These are phyloP conservation scores for Trichosporon sp. DNA, from an alignment of 1,284 basidiomycete genomes.

Conservation along the genomic window DNA sequence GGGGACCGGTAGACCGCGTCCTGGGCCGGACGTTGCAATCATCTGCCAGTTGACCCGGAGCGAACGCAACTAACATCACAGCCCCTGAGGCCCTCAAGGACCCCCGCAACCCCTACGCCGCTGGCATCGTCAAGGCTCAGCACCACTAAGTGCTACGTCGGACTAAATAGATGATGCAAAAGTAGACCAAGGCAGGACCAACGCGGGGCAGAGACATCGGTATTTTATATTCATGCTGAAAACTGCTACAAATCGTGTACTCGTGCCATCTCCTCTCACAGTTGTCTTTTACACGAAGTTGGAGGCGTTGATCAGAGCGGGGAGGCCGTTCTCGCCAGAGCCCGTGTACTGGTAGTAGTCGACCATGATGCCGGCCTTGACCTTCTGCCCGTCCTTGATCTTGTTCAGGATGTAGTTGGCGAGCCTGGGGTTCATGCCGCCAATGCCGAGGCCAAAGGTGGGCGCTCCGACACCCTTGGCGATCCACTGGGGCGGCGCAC, in stretches of 20 bases:
- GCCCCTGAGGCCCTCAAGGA: constrained; percentile 45
- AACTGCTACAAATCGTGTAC: constrained; percentile 11
- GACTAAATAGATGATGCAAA: constrained; percentile 28
- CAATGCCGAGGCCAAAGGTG: constrained; percentile 68
- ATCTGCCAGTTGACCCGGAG: too few relatives aligned
- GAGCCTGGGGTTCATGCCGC: constrained; percentile 77
- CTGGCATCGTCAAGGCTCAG: constrained; percentile 28
- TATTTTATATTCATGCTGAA: neutral
- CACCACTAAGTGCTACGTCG: constrained; percentile 30
- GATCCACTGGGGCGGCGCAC: constrained; percentile 71
- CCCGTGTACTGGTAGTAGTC: constrained; percentile 50
- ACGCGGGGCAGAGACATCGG: neutral
- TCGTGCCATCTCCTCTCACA: neutral
- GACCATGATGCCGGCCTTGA: constrained; percentile 43
- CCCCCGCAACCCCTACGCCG: constrained; percentile 46
- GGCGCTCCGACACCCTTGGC: constrained; percentile 82
- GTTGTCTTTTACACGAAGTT: constrained; percentile 23
- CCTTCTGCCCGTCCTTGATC: constrained; percentile 32
- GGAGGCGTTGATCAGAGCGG: constrained; percentile 23
- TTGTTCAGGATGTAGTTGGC: constrained; percentile 68
- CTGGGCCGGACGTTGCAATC: too few relatives aligned
- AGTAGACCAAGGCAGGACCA: constrained; percentile 21
- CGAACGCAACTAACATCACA: constrained; percentile 26
- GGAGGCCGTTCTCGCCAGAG: constrained; percentile 25
- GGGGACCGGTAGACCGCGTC: too few relatives aligned